Percentiles rank a stretch among this genome's conserved stretches.
Evolutionary conservation across 768 basidiomycete genomes (phyloP).

Genomic region (Trametes cubensis): DNA sequence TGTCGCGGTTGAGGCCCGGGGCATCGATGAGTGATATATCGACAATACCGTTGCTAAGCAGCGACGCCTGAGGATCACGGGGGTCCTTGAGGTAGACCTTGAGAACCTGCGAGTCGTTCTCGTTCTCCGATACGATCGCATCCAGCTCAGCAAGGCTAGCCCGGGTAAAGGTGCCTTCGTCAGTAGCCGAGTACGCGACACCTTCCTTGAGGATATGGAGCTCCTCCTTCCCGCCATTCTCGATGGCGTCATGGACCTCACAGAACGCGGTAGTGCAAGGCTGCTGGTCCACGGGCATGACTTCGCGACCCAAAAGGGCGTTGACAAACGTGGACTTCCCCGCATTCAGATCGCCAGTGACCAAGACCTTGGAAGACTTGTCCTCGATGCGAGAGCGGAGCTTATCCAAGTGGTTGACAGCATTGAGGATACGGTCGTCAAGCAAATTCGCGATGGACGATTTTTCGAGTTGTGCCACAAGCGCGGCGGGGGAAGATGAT

Average conservation of each 20-base stretch:
- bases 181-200: constrained; percentile 63
- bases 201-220: constrained; percentile 80
- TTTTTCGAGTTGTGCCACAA: constrained; percentile 92
- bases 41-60: constrained; percentile 93
- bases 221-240: constrained; percentile 80
- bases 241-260: constrained; percentile 90
- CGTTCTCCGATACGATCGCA: constrained; percentile 74
- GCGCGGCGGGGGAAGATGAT: constrained; percentile 59
- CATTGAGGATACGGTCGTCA: constrained; percentile 77
- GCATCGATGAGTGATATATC: constrained; percentile 99
- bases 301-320: constrained; percentile 83
- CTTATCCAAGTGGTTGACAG: constrained; percentile 79
- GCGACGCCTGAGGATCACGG: constrained; percentile 75
- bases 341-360: constrained; percentile 97
- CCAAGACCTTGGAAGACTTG: constrained; percentile 92
- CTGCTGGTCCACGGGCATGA: constrained; percentile 98
- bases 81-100: constrained; percentile 90
- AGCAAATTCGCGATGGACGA: constrained; percentile 90
- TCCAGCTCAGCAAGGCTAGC: constrained; percentile 73
- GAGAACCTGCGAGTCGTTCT: constrained; percentile 69
- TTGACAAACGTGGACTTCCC: constrained; percentile 99
- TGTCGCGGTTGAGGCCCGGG: constrained; percentile 95
- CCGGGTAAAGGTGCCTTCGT: constrained; percentile 77
- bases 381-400: constrained; percentile 87
- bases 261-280: constrained; percentile 97